These are phyloP conservation scores for Phytophthora idaei DNA, from an alignment of 352 stramenopile species.

Conservation along the genomic window DNA sequence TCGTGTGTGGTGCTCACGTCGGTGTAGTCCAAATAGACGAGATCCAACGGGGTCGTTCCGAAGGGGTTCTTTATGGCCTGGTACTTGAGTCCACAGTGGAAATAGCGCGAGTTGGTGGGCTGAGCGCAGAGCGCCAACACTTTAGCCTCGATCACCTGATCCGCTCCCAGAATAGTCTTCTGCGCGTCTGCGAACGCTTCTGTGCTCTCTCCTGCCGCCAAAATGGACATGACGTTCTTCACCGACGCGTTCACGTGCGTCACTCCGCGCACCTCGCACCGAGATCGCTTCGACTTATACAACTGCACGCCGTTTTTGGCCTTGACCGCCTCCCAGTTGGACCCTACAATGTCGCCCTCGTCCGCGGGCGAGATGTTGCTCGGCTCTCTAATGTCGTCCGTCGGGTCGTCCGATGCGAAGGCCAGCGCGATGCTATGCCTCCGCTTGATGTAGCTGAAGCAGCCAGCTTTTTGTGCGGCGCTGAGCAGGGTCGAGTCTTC, in stretches of 20 bases:
- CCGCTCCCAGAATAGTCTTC: conserved; percentile 58
- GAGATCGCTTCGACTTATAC: conserved; percentile 68
- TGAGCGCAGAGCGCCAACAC: conserved; percentile 72
- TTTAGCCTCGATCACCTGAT: conserved; percentile 71
- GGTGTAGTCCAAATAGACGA: conserved; percentile 88
- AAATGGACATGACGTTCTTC: conserved; percentile 82
- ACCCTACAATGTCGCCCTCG: conserved; percentile 23
- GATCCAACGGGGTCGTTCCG: conserved; percentile 58
- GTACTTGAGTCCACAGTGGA: conserved; percentile 87
- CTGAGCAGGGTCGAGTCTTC: conserved; percentile 43
- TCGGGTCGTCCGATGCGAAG: conserved; percentile 54
- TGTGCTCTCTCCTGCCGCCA: conserved; percentile 58
- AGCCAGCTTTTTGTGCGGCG: conserved; percentile 75
- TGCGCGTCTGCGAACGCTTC: conserved; percentile 67
- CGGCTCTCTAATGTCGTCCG: conserved; percentile 32
- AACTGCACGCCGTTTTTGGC: conserved; percentile 76
- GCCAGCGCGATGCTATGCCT: conserved; percentile 73
- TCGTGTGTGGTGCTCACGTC: conserved; percentile 70
- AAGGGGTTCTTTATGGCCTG: conserved; percentile 85
- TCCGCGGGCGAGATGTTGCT: conserved; percentile 39
- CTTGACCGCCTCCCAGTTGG: conserved; percentile 70
- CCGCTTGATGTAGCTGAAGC: conserved; percentile 84
- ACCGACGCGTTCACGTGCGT: conserved; percentile 81
- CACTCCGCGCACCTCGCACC: conserved; percentile 74
- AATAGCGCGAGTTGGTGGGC: conserved; percentile 61